Conservation (phyloP, 192 early-diverging fungal genomes). For the Coemansia sp. region DNA sequence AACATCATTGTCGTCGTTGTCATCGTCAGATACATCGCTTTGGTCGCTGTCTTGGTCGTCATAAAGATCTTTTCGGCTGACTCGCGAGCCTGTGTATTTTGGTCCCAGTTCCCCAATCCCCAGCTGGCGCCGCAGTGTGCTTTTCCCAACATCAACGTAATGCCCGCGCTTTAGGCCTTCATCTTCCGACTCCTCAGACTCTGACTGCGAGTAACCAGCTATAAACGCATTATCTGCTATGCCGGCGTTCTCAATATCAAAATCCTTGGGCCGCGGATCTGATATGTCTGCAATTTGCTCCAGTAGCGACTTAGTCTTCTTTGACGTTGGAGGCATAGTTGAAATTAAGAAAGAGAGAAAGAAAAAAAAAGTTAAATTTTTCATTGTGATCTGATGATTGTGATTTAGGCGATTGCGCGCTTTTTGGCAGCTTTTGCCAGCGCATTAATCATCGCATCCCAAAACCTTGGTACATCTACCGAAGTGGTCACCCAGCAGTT, state of each 20-base stretch:
- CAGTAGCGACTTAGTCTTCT: constrained; percentile 40
- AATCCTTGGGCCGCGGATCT: constrained; percentile 55
- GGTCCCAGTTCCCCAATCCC: constrained; percentile 67
- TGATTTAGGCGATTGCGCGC: background rate
- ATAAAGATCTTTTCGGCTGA: constrained; percentile 65
- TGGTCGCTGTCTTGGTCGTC: constrained; percentile 51
- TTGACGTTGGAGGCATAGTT: constrained; percentile 18
- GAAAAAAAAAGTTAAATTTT: background rate
- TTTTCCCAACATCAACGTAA: constrained; percentile 71
- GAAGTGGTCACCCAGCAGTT: constrained; percentile 31
- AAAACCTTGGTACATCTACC: constrained; percentile 20
- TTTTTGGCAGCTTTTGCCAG: constrained; percentile 1
- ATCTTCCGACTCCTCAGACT: constrained; percentile 48
- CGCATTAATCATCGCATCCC: constrained; percentile 23
- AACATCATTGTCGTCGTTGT: constrained; percentile 21
- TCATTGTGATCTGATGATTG: background rate
- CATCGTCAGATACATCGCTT: constrained; percentile 35
- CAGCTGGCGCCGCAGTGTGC: constrained; percentile 59
- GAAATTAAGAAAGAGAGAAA: background rate
- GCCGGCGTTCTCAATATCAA: constrained; percentile 69
- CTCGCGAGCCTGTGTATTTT: constrained; percentile 66
- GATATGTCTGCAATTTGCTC: constrained; percentile 52
- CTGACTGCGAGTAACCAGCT: constrained; percentile 51
- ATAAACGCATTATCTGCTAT: constrained; percentile 48
- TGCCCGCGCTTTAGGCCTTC: constrained; percentile 61